Evolutionary conservation across 1,139 yeast species (phyloP).

Genomic region (Zygosaccharomyces sapae): DNA sequence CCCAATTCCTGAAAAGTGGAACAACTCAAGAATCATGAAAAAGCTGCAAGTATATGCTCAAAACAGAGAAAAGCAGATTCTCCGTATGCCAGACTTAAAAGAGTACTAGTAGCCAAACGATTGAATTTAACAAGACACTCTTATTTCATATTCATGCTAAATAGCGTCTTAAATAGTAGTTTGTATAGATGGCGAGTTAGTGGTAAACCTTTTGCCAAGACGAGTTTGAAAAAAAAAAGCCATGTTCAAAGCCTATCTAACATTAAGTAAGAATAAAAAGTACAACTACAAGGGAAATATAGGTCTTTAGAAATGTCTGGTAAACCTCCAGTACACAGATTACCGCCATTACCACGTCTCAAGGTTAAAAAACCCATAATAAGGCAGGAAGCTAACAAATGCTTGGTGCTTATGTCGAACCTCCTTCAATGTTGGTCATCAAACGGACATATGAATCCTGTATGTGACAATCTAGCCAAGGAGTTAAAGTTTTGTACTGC

Average conservation of each 20-base stretch:
- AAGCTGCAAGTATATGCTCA: conserved; percentile 69
- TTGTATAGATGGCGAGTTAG: background rate
- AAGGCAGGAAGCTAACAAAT: conserved; percentile 59
- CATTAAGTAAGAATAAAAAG: background rate
- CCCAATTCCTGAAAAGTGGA: conserved; percentile 85
- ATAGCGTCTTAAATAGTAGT: background rate
- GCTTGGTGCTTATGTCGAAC: conserved; percentile 78
- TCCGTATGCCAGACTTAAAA: conserved; percentile 77
- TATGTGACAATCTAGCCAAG: conserved; percentile 59
- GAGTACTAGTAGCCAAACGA: conserved; percentile 20
- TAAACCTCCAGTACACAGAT: conserved; percentile 36
- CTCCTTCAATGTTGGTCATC: conserved; percentile 95
- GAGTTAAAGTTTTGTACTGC: conserved; percentile 49
- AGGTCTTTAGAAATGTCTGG: conserved; percentile 23
- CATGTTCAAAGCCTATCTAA: background rate
- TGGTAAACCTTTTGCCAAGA: background rate
- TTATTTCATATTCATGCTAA: background rate
- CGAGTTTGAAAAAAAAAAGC: background rate
- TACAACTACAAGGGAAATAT: background rate
- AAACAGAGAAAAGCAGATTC: conserved; percentile 65
- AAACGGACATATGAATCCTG: conserved; percentile 74
- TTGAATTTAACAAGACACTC: background rate
- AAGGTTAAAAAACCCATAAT: conserved; percentile 63
- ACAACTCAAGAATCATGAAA: conserved; percentile 57
- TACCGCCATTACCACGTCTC: conserved; percentile 75